Conservation (phyloP, 345 rosid species). For the Laguncularia racemosa region DNA sequence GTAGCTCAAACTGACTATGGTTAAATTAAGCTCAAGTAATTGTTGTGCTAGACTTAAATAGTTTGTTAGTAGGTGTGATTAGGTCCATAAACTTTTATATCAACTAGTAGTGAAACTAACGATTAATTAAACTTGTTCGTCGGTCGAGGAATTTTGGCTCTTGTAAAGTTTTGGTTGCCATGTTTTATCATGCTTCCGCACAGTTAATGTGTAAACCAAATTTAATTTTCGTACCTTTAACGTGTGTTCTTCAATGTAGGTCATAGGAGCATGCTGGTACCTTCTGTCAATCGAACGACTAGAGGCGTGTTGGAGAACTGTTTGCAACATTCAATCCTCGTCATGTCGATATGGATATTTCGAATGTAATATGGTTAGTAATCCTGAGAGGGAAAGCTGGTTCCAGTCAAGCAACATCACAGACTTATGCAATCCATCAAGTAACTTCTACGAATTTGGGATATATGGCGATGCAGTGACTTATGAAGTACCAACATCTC, state of each 20-base stretch:
- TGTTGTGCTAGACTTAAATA: no score
- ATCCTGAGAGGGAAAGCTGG: constrained; percentile 44
- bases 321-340: constrained; percentile 39
- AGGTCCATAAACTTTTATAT: no score
- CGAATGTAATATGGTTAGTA: constrained; percentile 43
- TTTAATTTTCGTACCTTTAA: neutral
- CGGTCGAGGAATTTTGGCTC: no score
- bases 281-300: constrained; percentile 74
- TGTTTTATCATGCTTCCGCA: neutral
- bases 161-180: neutral
- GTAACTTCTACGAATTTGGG: constrained; percentile 51
- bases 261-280: constrained; percentile 97
- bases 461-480: constrained; percentile 69
- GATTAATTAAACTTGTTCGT: no score
- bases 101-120: no score
- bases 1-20: no score
- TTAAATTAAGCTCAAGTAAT: no score
- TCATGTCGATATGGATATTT: constrained; percentile 50
- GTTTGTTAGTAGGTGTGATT: no score
- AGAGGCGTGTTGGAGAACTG: constrained; percentile 82
- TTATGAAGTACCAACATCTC: constrained; percentile 39
- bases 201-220: neutral
- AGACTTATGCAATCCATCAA: constrained; percentile 36
- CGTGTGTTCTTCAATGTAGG: constrained; percentile 24
- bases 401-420: constrained; percentile 59